Conservation (phyloP, 1,139 yeast species). For the Debaryomyces fabryi region DNA sequence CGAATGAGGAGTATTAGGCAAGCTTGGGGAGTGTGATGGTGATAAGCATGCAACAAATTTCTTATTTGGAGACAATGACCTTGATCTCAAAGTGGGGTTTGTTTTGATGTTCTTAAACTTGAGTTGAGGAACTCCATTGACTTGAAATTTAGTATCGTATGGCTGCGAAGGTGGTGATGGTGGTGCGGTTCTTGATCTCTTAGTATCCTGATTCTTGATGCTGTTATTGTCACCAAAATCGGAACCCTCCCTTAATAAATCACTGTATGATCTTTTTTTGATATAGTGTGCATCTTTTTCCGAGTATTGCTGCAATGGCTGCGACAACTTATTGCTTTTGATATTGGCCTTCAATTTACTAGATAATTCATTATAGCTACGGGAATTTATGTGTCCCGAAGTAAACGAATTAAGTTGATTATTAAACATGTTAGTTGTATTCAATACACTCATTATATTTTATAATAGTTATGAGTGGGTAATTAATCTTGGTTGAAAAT, state of each 20-base stretch:
- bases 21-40: slow-evolving; percentile 33
- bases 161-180: slow-evolving; percentile 44
- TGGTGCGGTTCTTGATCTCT: slow-evolving; percentile 56
- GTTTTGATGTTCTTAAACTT: slow-evolving; percentile 1
- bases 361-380: slow-evolving; percentile 36
- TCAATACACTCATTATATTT: slow-evolving; percentile 26
- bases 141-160: background rate
- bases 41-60: slow-evolving; percentile 32
- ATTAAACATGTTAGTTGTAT: slow-evolving; percentile 31
- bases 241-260: slow-evolving; percentile 16
- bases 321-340: slow-evolving; percentile 14
- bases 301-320: background rate
- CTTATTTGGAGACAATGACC: slow-evolving; percentile 40
- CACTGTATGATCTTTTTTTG: slow-evolving; percentile 32
- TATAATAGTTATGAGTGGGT: slow-evolving; percentile 2
- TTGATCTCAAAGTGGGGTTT: slow-evolving; percentile 22
- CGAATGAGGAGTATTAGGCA: slow-evolving; percentile 17
- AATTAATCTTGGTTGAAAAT: slow-evolving; percentile 5
- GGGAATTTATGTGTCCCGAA: slow-evolving; percentile 38
- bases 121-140: background rate
- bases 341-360: slow-evolving; percentile 27
- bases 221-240: slow-evolving; percentile 1
- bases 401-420: slow-evolving; percentile 32
- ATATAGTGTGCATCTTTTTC: slow-evolving; percentile 13
- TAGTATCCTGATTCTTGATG: slow-evolving; percentile 16